Base-by-base conservation (phyloP, 2,329 filamentous ascomycete species). In the Tolypocladium amazonense region DNA sequence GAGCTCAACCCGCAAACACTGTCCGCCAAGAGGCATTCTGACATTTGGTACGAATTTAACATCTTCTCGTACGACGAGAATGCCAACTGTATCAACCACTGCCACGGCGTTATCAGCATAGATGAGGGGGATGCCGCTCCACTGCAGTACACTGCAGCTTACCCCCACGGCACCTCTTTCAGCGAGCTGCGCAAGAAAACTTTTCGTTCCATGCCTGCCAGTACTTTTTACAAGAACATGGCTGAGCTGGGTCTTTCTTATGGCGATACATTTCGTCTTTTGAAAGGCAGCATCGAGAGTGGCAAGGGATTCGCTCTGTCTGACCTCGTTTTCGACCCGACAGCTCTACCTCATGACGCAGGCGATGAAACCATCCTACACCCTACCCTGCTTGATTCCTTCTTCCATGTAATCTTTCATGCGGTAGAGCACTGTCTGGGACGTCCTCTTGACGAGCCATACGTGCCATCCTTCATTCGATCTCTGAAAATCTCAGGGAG, bases 61-160 rank as follows among this genome's bases (percentile, higher is more conserved):
- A 60, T 68, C 39, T 69, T 65, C 57, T 68, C 66, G 1, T 66
- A 66, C n/a, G 65, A 65, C 35, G 67, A 68, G 41, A 65, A 64
- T 45, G 58, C 56, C 41, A 66, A 63, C 47, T 68, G 65, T 61
- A 68, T 62, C 1, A 62, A 63, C 58, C 63, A 68, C 62, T 66
- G 66, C 58, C 60, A 66, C 25, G 64, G 66, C 50, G 57, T 58
- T 50, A 62, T 67, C 56, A 63, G 63, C 56, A 18, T 61, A 4
- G 62, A 67, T 56, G 61, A 58, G 33, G 63, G 65, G 14, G 50
- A 57, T n/a, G 52, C 60, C 20, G 56, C 58, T 8, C 58, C 63
- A 4, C 56, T 66, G 6, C 61, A 63, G n/a, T 62, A 64, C 54
- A 61, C 59, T 20, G 57, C 57, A 33, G 57, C 57, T 5, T 61